Base-by-base conservation (phyloP, 1,139 yeast species). In the Kluyveromyces marxianus region DNA sequence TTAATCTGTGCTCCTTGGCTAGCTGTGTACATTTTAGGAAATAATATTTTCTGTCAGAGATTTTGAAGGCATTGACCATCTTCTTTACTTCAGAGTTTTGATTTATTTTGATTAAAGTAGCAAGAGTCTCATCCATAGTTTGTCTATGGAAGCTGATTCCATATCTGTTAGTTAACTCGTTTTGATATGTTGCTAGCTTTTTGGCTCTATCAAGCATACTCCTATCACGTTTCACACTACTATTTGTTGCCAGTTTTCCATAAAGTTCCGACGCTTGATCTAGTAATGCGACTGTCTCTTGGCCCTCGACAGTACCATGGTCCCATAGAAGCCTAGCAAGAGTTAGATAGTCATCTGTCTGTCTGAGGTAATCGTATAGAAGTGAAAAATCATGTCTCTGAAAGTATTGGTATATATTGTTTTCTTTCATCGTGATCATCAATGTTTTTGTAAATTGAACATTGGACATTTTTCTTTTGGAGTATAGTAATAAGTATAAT, bases 41-140 rank as follows among this genome's bases (percentile, higher is more conserved):
- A 73, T 88, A 81, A 51, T 74, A 77, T 51, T 85, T 83, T 50
- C 74, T 77, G 6, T 77, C 83, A 0, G 81, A 67, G 1, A 90
- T 65, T 44, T 77, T 79, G 60, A 86, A 81, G 25, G 79, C 83
- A 49, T 77, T 77, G 5, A 75, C 70, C 3, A 87, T 58, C 48
- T 75, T 76, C 1, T 66, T 59, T 0, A 90, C 88, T 37, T 75
- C 71, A 40, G 76, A 74, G 14, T 76, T 61, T 58, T 86, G 95
- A 41, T 78, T 72, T 62, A 81, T 69, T 35, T 68, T 62, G 4
- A 88, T 67, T 24, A 90, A 63, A 45, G 71, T 69, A 2, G 63
- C 62, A 6, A 90, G 55, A 0, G 95, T 78, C 21, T 75, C 77
- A 7, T 75, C 65, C 1, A 84, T 60, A 0, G 95, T 76, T 36